Evolutionary conservation across 2,329 filamentous ascomycete genomes (phyloP).

Genomic region (Penicillium capsulatum): DNA sequence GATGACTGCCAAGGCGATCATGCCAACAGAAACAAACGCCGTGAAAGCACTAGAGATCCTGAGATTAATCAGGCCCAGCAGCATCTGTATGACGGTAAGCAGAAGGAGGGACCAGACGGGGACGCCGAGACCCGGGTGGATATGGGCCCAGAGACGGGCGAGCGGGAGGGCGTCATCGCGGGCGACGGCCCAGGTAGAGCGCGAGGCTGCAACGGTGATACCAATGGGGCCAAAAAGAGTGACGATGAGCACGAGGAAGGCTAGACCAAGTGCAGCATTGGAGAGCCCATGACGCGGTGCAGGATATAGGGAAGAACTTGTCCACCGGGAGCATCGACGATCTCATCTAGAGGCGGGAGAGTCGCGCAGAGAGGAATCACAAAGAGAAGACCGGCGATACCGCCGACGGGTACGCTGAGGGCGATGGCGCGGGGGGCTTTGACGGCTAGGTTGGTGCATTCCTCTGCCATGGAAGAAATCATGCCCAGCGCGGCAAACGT

Average conservation of each 20-base stretch:
- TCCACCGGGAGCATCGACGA: conserved; percentile 44
- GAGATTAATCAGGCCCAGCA: conserved; percentile 50
- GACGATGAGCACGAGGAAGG: conserved; percentile 49
- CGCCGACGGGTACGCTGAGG: conserved; percentile 52
- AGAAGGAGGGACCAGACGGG: conserved; percentile 44
- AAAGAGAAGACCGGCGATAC: conserved; percentile 54
- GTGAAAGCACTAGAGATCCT: conserved; percentile 48
- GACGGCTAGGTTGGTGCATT: conserved; percentile 51
- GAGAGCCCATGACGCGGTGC: conserved; percentile 47
- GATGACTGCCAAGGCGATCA: conserved; percentile 53
- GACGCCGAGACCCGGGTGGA: conserved; percentile 35
- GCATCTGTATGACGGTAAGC: conserved; percentile 46
- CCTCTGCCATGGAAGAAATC: conserved; percentile 61
- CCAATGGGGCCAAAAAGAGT: conserved; percentile 53
- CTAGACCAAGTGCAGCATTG: conserved; percentile 46
- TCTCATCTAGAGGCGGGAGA: conserved; percentile 45
- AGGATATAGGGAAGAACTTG: conserved; percentile 53
- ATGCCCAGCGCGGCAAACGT: conserved; percentile 59
- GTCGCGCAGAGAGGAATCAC: conserved; percentile 53
- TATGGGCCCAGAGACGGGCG: conserved; percentile 34
- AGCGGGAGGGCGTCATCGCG: conserved; percentile 45
- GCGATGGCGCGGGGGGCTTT: conserved; percentile 53
- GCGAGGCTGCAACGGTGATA: conserved; percentile 50
- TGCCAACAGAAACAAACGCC: conserved; percentile 52
- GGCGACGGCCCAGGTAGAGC: conserved; percentile 46